Evolutionary conservation across 805 yeast genomes (phyloP), one percentile per base, ranked within the genome.

Genomic region (Metschnikowia continentalis): DNA sequence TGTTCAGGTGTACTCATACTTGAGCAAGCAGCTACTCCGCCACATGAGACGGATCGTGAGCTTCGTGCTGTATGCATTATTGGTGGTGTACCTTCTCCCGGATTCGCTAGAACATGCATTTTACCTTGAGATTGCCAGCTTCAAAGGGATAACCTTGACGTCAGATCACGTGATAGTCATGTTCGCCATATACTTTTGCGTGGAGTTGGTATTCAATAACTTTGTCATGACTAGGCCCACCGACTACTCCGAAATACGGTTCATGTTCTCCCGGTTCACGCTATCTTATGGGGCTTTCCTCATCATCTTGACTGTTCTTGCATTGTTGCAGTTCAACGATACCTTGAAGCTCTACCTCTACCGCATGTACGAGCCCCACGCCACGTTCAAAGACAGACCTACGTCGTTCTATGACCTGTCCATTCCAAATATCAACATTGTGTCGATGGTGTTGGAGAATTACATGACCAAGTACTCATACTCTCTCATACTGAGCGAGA

Each of bases 81-180:
- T 38, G 17, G 33, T 46, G 17, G 23, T 35, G 5, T 14, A 39
- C 19, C 19, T 50, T 17, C 43, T 60, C 5, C 63, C 64, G 6
- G 30, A 48, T 5, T 36, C 46, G 4, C 50, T 61, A 6, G 47
- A 62, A 36, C 53, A 61, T 41, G 64, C 61, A 32, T 61, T 70
- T 10, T 53, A 68, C 13, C 51, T 62, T 20, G 53, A 54, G 2
- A 22, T 63, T 6, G 48, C 54, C 37, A 42, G 45, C 15, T 20
- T 26, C 7, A 44, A 38, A 23, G 8, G 35, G 15, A 23, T 57
- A 36, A 35, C 32, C 14, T 15, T 70, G n/a, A 61, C 57, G 11
- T 61, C 59, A 13, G 72, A 69, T 48, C 69, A 69, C 46, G 26
- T 68, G 22, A 55, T 55, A 40, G 48, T 59, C 41, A 49, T 69